Evolutionary conservation across 73 alveolate species (phyloP).

Genomic region (Paramecium pentaurelia): DNA sequence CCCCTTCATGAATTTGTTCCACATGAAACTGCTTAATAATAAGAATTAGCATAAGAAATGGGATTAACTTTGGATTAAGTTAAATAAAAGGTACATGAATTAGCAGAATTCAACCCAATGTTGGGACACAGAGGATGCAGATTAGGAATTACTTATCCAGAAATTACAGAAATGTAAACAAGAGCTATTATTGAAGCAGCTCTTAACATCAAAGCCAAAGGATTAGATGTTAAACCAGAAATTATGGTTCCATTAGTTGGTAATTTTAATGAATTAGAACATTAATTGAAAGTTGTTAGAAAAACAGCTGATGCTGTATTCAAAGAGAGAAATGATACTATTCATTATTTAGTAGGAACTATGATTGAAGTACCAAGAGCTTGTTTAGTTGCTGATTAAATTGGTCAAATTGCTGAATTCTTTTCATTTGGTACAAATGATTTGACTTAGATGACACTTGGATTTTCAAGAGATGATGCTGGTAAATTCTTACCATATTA

Average conservation of each 20-base stretch:
- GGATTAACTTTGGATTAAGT: slow-evolving; percentile 66
- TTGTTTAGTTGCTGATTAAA: slow-evolving; percentile 63
- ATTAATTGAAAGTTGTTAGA: slow-evolving; percentile 60
- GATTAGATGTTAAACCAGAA: slow-evolving; percentile 69
- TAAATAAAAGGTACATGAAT: slow-evolving; percentile 59
- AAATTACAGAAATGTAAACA: slow-evolving; percentile 82
- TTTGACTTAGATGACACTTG: slow-evolving; percentile 78
- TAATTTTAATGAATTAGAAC: slow-evolving; percentile 62
- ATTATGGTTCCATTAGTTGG: slow-evolving; percentile 83
- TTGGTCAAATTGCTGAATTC: slow-evolving; percentile 78
- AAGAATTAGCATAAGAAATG: slow-evolving; percentile 67
- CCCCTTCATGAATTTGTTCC: slow-evolving; percentile 85
- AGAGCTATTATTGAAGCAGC: slow-evolving; percentile 83
- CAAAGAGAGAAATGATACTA: slow-evolving; percentile 58
- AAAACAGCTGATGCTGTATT: slow-evolving; percentile 65
- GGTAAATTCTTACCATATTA: slow-evolving; percentile 70
- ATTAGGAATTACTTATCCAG: slow-evolving; percentile 80
- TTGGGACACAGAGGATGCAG: slow-evolving; percentile 86
- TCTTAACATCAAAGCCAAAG: slow-evolving; percentile 62
- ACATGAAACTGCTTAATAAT: slow-evolving; percentile 68
- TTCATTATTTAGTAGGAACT: slow-evolving; percentile 66
- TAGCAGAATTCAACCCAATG: slow-evolving; percentile 78
- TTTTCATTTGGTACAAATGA: slow-evolving; percentile 84
- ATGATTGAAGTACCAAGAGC: slow-evolving; percentile 85
- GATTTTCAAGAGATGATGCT: slow-evolving; percentile 79